These are phyloP conservation scores for Cordyceps javanica DNA, from an alignment of 2,329 filamentous ascomycete genomes.

Conservation along the genomic window DNA sequence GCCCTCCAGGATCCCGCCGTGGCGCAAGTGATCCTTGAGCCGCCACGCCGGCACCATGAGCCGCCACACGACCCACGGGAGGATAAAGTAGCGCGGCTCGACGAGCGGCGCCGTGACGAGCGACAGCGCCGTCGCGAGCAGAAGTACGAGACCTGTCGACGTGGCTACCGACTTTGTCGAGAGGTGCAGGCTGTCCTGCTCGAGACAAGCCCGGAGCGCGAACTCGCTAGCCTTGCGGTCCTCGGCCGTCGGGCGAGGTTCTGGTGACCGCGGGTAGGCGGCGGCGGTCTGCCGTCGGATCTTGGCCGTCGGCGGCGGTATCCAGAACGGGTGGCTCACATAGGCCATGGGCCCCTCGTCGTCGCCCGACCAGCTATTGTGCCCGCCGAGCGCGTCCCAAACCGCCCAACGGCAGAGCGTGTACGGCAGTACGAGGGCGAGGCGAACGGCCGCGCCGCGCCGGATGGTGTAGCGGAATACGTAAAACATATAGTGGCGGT, in stretches of 20 bases:
- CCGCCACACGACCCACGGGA: constrained; percentile 92
- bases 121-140: constrained; percentile 68
- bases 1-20: not conserved
- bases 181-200: constrained; percentile 21
- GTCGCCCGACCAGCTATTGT: constrained; percentile 17
- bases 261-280: constrained; percentile 10
- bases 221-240: not conserved
- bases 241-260: not conserved
- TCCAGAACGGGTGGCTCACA: constrained; percentile 25
- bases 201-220: constrained; percentile 18
- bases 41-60: constrained; percentile 61
- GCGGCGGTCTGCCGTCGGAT: not conserved
- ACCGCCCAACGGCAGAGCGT: constrained; percentile 61
- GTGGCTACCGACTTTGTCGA: constrained; percentile 32
- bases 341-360: constrained; percentile 17
- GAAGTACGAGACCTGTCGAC: constrained; percentile 49
- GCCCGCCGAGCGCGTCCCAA: constrained; percentile 55
- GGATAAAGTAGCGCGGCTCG: constrained; percentile 92
- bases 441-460: constrained; percentile 56
- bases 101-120: constrained; percentile 86
- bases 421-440: constrained; percentile 65
- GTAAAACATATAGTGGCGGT: constrained; percentile 96
- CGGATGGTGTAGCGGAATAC: constrained; percentile 80
- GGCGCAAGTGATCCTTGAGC: constrained; percentile 1
- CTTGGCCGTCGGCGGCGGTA: constrained; percentile 1